phyloP scores from a whole-genome alignment of 2,329 filamentous ascomycete genomes.

The Lecanicillium sp. region DNA sequence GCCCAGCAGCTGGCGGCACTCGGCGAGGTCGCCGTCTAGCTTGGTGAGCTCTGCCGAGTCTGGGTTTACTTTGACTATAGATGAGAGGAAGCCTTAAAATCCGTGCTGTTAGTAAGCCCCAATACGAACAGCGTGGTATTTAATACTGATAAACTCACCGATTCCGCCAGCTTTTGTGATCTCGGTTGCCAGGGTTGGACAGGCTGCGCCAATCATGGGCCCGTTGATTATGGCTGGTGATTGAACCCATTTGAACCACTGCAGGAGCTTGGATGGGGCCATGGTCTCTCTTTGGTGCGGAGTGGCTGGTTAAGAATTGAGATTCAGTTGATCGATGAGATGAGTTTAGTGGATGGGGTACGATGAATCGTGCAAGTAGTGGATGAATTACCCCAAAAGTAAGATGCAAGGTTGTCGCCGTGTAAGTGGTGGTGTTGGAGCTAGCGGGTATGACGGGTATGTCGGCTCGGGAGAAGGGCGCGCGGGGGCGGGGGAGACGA shows the following conservation, averaged over 20 bases:
- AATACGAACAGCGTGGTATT: not conserved
- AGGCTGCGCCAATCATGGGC: slow-evolving; percentile 26
- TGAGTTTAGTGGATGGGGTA: too few species aligned
- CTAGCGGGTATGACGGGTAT: too few species aligned
- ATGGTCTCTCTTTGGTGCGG: slow-evolving; percentile 12
- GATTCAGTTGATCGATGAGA: too few species aligned
- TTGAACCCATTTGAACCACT: slow-evolving; percentile 21
- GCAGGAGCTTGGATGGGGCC: slow-evolving; percentile 16
- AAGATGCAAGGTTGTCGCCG: too few species aligned
- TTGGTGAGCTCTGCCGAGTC: slow-evolving; percentile 22
- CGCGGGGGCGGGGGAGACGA: too few species aligned
- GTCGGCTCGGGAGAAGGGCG: too few species aligned
- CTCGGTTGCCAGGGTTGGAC: slow-evolving; percentile 25
- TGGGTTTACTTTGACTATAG: slow-evolving; percentile 19
- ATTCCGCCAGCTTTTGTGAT: slow-evolving; percentile 30
- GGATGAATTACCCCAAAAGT: not conserved
- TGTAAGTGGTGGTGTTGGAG: too few species aligned
- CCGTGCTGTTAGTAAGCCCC: not conserved
- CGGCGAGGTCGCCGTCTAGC: slow-evolving; percentile 23
- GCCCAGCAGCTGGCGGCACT: slow-evolving; percentile 19
- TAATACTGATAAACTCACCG: slow-evolving; percentile 15
- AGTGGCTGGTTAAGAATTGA: too few species aligned
- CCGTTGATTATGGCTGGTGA: slow-evolving; percentile 25
- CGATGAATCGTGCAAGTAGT: not conserved
- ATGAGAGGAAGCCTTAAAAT: slow-evolving; percentile 25